These are phyloP conservation scores for Thielaviopsis euricoi DNA, from an alignment of 2,329 filamentous ascomycete species.

Conservation along the genomic window DNA sequence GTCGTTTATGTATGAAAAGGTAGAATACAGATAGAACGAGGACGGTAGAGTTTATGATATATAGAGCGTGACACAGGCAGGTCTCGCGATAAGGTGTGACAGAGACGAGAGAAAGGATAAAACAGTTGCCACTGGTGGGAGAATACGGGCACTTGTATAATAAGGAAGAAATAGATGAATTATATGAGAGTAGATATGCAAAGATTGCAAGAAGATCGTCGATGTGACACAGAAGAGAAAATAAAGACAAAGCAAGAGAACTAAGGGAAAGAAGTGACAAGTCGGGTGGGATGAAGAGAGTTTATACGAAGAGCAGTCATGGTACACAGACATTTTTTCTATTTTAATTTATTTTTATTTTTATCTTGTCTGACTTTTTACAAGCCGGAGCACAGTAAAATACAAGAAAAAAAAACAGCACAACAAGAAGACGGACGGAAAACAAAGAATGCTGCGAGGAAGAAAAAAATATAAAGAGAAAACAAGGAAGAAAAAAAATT, in stretches of 20 bases:
- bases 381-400: not conserved
- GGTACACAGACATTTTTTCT: not conserved
- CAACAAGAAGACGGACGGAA: not conserved
- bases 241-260: not conserved
- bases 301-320: not conserved
- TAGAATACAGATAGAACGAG: not conserved
- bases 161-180: not conserved
- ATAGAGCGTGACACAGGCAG: not conserved
- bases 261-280: not conserved
- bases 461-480: not conserved
- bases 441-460: not conserved
- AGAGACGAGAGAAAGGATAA: not conserved
- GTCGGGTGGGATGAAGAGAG: not conserved
- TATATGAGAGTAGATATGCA: not conserved
- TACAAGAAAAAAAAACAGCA: not conserved
- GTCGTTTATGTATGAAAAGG: too few species aligned
- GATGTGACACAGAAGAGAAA: not conserved
- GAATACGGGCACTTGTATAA: too few species aligned
- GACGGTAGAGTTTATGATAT: too few species aligned
- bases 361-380: too few species aligned
- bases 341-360: too few species aligned
- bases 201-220: not conserved
- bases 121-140: not conserved
- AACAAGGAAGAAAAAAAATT: not conserved
- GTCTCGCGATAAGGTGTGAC: too few species aligned